phyloP scores from a whole-genome alignment of 2,329 filamentous ascomycete species.

The Sphaerulina musiva region DNA sequence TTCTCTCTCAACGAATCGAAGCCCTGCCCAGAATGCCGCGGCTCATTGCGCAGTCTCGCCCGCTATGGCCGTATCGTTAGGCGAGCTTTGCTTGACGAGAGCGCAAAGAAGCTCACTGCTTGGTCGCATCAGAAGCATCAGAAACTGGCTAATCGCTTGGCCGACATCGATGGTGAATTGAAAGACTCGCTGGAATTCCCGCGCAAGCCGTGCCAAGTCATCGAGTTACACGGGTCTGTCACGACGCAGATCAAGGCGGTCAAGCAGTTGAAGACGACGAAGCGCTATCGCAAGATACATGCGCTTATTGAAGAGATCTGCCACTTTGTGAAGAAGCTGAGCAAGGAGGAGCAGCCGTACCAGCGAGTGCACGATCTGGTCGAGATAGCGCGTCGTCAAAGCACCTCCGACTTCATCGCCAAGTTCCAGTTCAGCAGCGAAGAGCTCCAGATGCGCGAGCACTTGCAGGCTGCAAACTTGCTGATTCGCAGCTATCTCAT shows the following conservation, averaged over 20 bases:
- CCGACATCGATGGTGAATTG: constrained; percentile 38
- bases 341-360: constrained; percentile 46
- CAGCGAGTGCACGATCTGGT: constrained; percentile 44
- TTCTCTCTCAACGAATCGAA: constrained; percentile 47
- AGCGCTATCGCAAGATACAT: no score
- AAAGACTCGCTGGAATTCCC: constrained; percentile 24
- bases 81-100: constrained; percentile 55
- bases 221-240: no score
- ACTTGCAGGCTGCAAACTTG: constrained; percentile 27
- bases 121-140: constrained; percentile 39
- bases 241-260: no score
- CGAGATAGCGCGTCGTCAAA: constrained; percentile 33
- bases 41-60: constrained; percentile 50
- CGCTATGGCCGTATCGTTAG: constrained; percentile 59
- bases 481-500: no score
- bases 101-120: constrained; percentile 58
- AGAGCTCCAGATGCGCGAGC: constrained; percentile 27
- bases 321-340: constrained; percentile 28
- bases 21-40: constrained; percentile 55
- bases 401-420: no score
- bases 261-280: no score
- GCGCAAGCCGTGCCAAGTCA: not conserved
- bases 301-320: not conserved
- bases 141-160: not conserved
- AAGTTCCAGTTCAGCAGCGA: constrained; percentile 20